Evolutionary conservation across 371 early-diverging fungal species (phyloP).

Genomic region (Mucor piriformis): DNA sequence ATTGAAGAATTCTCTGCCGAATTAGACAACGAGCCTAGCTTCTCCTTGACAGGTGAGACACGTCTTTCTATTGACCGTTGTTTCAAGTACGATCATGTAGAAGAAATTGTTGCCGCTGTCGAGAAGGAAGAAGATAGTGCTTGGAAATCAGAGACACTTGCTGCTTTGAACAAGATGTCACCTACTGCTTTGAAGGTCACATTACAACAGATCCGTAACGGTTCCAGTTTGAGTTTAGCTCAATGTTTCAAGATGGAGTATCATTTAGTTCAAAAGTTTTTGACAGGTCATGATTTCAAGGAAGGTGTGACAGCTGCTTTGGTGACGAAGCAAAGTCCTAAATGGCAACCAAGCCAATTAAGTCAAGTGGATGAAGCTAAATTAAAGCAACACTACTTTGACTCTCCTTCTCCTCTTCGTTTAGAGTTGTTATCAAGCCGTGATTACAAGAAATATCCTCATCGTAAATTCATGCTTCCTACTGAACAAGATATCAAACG

Average conservation of each 20-base stretch:
- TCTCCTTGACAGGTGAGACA: conserved; percentile 63
- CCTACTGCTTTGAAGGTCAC: conserved; percentile 93
- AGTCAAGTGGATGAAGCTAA: conserved; percentile 54
- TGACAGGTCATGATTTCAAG: conserved; percentile 80
- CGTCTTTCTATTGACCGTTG: conserved; percentile 84
- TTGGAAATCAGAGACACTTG: conserved; percentile 77
- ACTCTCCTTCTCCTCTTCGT: conserved; percentile 37
- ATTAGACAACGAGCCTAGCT: conserved; percentile 26
- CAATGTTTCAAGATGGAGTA: conserved; percentile 90
- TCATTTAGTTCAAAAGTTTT: conserved; percentile 75
- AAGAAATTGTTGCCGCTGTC: conserved; percentile 82
- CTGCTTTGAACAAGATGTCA: conserved; percentile 69
- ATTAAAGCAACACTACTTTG: conserved; percentile 66
- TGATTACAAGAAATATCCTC: conserved; percentile 68
- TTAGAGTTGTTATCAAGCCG: conserved; percentile 40
- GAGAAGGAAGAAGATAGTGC: conserved; percentile 63
- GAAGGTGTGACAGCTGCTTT: conserved; percentile 87
- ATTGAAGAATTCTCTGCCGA: conserved; percentile 92
- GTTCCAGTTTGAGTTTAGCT: conserved; percentile 69
- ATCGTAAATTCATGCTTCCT: conserved; percentile 79
- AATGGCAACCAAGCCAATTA: conserved; percentile 77
- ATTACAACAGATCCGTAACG: conserved; percentile 78
- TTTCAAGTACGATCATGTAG: conserved; percentile 82
- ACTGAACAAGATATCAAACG: conserved; percentile 76
- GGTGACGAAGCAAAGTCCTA: conserved; percentile 64